Conservation (phyloP, 805 yeast genomes). For the Sugiyamaella marilandica region DNA sequence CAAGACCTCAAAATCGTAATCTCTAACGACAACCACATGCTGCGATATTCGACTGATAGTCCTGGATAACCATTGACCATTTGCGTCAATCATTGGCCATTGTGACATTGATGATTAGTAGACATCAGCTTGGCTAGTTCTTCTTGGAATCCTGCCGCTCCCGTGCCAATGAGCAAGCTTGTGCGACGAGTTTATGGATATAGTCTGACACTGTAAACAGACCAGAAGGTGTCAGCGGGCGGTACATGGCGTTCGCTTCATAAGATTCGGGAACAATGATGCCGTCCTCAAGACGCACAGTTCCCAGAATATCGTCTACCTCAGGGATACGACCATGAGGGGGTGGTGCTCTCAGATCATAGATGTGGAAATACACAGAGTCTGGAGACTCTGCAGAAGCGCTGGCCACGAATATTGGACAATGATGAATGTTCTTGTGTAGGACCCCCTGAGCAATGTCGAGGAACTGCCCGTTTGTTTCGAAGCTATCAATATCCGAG, state of each 20-base stretch:
- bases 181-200: constrained; percentile 26
- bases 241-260: constrained; percentile 55
- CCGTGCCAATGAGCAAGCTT: neutral
- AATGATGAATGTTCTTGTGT: constrained; percentile 25
- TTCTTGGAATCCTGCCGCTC: no score
- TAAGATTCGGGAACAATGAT: constrained; percentile 51
- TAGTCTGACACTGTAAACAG: constrained; percentile 49
- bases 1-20: no score
- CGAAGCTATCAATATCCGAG: constrained; percentile 7
- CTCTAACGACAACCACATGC: no score
- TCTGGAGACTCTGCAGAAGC: constrained; percentile 36
- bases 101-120: neutral
- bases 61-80: no score
- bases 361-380: constrained; percentile 59
- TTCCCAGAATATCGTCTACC: constrained; percentile 66
- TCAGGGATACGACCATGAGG: constrained; percentile 63
- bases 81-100: neutral
- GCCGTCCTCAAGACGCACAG: constrained; percentile 57
- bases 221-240: constrained; percentile 48
- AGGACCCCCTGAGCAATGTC: constrained; percentile 22
- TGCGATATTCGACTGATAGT: no score
- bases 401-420: constrained; percentile 26
- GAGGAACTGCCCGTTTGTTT: constrained; percentile 23
- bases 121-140: neutral
- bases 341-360: constrained; percentile 64